Evolutionary conservation across 139 green algal genomes (phyloP).

Genomic region (Chlamydomonas sp.): DNA sequence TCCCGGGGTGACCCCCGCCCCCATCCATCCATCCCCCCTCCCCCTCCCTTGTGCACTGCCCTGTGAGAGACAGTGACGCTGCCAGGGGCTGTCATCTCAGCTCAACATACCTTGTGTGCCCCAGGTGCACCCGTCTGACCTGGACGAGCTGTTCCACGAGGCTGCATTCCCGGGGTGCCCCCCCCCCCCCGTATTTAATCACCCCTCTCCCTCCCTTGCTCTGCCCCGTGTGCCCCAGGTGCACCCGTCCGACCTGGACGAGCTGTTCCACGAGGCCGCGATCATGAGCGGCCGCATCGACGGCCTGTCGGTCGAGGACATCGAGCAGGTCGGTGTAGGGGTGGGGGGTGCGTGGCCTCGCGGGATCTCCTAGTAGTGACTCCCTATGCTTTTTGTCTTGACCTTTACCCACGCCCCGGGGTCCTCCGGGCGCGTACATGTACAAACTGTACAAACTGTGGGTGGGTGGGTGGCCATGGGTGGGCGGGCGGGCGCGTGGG

Average conservation of each 20-base stretch:
- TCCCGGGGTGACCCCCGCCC: neutral
- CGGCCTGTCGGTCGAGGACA: conserved; percentile 12
- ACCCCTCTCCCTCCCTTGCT: too few relatives aligned
- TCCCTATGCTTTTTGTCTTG: neutral
- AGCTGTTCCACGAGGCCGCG: conserved; percentile 10
- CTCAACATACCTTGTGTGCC: too few relatives aligned
- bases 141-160: conserved; percentile 13
- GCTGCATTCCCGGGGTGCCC: neutral
- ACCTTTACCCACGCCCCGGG: neutral
- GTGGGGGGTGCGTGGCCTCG: too few relatives aligned
- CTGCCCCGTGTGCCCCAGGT: neutral
- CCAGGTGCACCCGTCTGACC: conserved; percentile 4
- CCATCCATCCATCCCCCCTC: neutral
- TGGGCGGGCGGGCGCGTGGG: too few relatives aligned
- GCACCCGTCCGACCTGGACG: neutral
- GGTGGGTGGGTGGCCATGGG: too few relatives aligned
- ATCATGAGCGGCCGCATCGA: conserved; percentile 14
- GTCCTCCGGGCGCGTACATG: neutral
- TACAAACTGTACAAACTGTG: neutral
- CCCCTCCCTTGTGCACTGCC: too few relatives aligned
- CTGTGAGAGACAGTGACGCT: too few relatives aligned
- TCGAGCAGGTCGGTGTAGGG: neutral
- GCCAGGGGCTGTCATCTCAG: too few relatives aligned
- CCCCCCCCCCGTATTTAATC: neutral
- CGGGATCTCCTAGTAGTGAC: too few relatives aligned